Evolutionary conservation across 116 monocot species (phyloP).

Genomic region (Trichopus zeylanicus): DNA sequence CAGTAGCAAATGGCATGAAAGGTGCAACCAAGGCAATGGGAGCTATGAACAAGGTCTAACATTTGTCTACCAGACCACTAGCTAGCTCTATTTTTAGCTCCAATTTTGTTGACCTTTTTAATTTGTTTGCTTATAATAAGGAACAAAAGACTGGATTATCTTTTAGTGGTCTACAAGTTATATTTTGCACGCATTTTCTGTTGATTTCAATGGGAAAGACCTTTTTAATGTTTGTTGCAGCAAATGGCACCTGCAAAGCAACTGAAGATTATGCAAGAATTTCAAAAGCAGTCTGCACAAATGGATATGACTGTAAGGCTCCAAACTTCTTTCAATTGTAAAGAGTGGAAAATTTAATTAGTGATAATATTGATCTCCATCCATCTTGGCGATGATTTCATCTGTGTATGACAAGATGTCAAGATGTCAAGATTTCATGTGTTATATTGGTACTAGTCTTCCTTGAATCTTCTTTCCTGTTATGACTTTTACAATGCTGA

Average conservation of each 20-base stretch:
- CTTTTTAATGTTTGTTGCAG: conserved; percentile 35
- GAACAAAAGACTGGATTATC: too few species aligned
- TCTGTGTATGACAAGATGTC: too few species aligned
- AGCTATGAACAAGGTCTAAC: conserved; percentile 84
- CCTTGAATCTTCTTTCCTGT: too few species aligned
- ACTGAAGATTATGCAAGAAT: conserved; percentile 80
- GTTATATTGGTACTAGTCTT: too few species aligned
- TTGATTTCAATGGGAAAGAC: too few species aligned
- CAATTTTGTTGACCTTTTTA: not conserved
- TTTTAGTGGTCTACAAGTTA: too few species aligned
- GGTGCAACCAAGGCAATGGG: conserved; percentile 88
- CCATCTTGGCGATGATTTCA: too few species aligned
- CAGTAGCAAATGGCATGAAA: conserved; percentile 76
- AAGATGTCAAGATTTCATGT: too few species aligned
- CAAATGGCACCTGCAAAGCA: conserved; percentile 86
- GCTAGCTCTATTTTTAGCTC: not conserved
- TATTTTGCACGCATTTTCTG: too few species aligned
- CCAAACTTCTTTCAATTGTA: not conserved
- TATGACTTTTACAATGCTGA: too few species aligned
- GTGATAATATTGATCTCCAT: not conserved
- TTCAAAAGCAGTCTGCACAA: conserved; percentile 83
- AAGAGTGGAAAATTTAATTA: not conserved
- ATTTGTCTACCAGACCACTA: not conserved
- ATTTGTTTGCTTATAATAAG: not conserved
- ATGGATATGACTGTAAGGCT: conserved; percentile 83